Conservation (phyloP, 176 grass and related monocot genomes). For the Metroxylon sagu region DNA sequence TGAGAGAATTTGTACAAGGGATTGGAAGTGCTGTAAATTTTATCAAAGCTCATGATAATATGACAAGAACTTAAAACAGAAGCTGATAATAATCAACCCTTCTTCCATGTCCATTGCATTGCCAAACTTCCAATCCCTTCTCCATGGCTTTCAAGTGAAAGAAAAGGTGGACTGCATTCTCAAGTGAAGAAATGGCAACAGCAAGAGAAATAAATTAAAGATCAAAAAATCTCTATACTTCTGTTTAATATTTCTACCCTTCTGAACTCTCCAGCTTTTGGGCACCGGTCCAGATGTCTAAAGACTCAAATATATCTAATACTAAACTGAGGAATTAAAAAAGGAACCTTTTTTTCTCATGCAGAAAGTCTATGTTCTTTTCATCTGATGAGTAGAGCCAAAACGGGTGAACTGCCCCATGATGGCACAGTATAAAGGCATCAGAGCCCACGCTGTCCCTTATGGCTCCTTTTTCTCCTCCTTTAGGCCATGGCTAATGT, state of each 20-base stretch:
- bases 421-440: conserved; percentile 8
- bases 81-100: no score
- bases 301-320: not conserved
- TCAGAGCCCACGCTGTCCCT: conserved; percentile 2
- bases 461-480: not conserved
- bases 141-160: no score
- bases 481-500: not conserved
- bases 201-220: no score
- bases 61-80: no score
- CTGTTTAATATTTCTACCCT: not conserved
- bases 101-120: no score
- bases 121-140: no score
- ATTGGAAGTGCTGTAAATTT: no score
- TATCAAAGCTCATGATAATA: no score
- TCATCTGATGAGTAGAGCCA: not conserved
- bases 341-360: not conserved
- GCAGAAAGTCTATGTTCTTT: not conserved
- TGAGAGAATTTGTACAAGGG: no score
- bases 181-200: no score
- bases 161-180: no score
- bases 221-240: not conserved
- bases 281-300: not conserved
- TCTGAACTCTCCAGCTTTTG: not conserved
- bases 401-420: not conserved
- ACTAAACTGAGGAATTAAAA: conserved; percentile 4